A percentile compares a stretch with the other conserved stretches of the same genome.
Conservation (phyloP, 345 rosid genomes). For the Isatis tinctoria region DNA sequence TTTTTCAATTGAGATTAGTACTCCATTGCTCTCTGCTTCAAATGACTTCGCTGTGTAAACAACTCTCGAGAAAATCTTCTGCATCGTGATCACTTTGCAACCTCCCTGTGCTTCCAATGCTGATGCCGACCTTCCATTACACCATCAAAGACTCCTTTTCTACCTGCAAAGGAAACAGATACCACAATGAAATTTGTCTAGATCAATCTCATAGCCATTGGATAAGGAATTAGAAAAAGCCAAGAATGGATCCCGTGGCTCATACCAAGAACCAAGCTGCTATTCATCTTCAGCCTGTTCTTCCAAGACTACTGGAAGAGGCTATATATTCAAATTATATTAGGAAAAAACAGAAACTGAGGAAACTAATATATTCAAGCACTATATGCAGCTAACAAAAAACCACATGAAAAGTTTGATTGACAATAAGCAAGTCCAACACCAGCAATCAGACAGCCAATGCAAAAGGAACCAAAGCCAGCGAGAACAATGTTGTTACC, state of each 20-base stretch:
- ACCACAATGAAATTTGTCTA: no score
- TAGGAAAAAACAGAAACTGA: no score
- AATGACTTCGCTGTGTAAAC: conserved; percentile 59
- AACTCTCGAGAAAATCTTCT: conserved; percentile 51
- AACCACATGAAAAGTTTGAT: no score
- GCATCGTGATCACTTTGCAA: conserved; percentile 78
- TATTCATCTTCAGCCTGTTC: conserved; percentile 63
- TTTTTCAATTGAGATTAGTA: no score
- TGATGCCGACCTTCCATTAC: conserved; percentile 84
- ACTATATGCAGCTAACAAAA: no score
- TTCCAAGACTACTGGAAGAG: no score
- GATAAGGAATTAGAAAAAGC: conserved; percentile 1
- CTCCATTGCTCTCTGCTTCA: conserved; percentile 77
- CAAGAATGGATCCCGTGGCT: not conserved
- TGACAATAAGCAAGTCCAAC: no score
- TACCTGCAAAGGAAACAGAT: conserved; percentile 59
- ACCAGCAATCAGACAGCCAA: no score
- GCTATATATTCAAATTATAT: no score
- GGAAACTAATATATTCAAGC: no score
- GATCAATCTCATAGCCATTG: not conserved
- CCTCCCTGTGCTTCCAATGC: conserved; percentile 93
- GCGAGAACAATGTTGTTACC: no score
- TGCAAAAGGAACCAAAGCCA: no score
- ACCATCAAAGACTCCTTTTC: conserved; percentile 83
- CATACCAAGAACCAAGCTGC: conserved; percentile 68